Evolutionary conservation across 306 rosid genomes (phyloP), one percentile per base, ranked within the genome.

Genomic region (Argentina anserina): DNA sequence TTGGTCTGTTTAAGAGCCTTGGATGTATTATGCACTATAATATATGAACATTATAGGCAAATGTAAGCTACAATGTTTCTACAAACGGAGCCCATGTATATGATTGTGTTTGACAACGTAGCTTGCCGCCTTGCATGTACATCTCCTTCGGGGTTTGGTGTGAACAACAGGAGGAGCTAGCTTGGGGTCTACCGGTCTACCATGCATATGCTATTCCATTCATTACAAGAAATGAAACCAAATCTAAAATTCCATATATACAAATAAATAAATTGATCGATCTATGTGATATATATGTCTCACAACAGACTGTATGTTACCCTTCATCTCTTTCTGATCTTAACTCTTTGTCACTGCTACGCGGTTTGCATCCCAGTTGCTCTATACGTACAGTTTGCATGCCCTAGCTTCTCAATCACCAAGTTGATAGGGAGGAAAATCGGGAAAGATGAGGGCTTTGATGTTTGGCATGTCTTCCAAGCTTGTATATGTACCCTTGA

Each of bases 151-250:
- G 63, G 72, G 65, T 75, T 65, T 68, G 46, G 40, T 49, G 31
- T 67, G 69, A 76, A 61, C 31, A 26, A 7, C 36, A 33, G 36
- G 36, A 56, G 36, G 18, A 56, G 63, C 65, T 84, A 66, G 50
- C 50, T 69, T 21, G 67, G 86, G 87, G 84, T 69, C 84, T 43
- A 80, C 75, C 74, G 87, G 84, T 69, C 84, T 43, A 80, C 75
- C 74, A 76, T 40, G 26, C 72, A 29, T 72, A 79, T n/a, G n/a
- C 46, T 53, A 61, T 78, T 75, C 47, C 8, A 26, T 28, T 59
- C 65, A 29, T 13, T 0, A 58, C n/a, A 13, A 9, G 79, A 56
- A 71, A 55, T 58, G 66, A 56, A 34, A 34, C 66, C 53, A 28
- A 56, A 71, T 29, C 14, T 26, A 71, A n/a, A 52, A 18, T 26